Evolutionary conservation across 176 grass and related monocot genomes (phyloP).

Genomic region (barley (Hordeum vulgare)): MorexV3_pseudomolecules_assembly NC_058520.1:523930990-523931489

Average conservation of each 20-base stretch:
- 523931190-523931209: not conserved
- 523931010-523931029: not conserved
- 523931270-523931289: not conserved
- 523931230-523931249: not conserved
- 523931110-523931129: not conserved
- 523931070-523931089: not conserved
- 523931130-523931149: not conserved
- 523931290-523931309: not conserved
- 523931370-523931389: constrained; percentile 60
- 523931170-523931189: constrained; percentile 9
- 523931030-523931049: not conserved
- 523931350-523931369: constrained; percentile 64
- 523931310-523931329: constrained; percentile 85
- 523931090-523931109: not conserved
- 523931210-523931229: no score
- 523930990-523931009: not conserved
- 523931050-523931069: not conserved
- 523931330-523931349: constrained; percentile 72
- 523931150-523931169: not conserved
- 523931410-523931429: constrained; percentile 78
- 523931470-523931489: not conserved
- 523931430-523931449: constrained; percentile 3
- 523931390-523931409: constrained; percentile 97
- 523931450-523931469: not conserved
- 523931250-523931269: not conserved